These are phyloP conservation scores for Nakaseomyces kungkrabaensis DNA, from an alignment of 1,139 yeast species.

Conservation along the genomic window DNA sequence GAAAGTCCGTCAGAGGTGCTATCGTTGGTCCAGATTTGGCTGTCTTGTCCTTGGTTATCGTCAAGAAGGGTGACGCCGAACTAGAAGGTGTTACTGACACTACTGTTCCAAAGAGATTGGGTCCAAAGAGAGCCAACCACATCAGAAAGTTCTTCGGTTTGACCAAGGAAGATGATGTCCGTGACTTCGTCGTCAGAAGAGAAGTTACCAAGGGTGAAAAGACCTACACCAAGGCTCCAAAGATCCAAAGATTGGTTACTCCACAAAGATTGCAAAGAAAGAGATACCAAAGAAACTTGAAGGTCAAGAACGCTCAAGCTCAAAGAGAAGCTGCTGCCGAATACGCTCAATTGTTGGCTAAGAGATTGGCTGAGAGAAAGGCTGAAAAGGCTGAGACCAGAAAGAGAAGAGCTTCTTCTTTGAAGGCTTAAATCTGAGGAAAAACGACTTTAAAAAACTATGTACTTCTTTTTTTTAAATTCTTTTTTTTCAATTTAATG, in stretches of 20 bases:
- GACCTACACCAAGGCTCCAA: constrained; percentile 99
- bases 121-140: constrained; percentile 99
- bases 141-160: constrained; percentile 99
- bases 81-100: constrained; percentile 93
- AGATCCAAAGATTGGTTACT: constrained; percentile 98
- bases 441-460: neutral
- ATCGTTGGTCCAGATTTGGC: constrained; percentile 96
- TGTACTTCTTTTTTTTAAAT: neutral
- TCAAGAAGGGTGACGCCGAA: constrained; percentile 95
- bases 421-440: constrained; percentile 52
- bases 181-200: constrained; percentile 96
- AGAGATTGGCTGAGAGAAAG: constrained; percentile 97
- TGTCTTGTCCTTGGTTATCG: constrained; percentile 84
- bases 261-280: constrained; percentile 99
- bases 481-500: constrained; percentile 1
- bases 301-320: constrained; percentile 94
- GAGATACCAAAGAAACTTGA: constrained; percentile 91
- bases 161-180: constrained; percentile 93
- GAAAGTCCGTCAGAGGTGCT: constrained; percentile 99
- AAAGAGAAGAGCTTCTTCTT: constrained; percentile 99
- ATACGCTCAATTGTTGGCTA: constrained; percentile 97
- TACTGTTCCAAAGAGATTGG: constrained; percentile 96
- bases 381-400: constrained; percentile 96
- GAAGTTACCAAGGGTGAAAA: constrained; percentile 97
- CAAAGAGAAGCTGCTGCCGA: constrained; percentile 99